A percentile compares a stretch with the other conserved stretches of the same genome.
These are phyloP conservation scores for Pseudophaeomoniella oleicola DNA, from an alignment of 2,329 filamentous ascomycete species.

Conservation along the genomic window DNA sequence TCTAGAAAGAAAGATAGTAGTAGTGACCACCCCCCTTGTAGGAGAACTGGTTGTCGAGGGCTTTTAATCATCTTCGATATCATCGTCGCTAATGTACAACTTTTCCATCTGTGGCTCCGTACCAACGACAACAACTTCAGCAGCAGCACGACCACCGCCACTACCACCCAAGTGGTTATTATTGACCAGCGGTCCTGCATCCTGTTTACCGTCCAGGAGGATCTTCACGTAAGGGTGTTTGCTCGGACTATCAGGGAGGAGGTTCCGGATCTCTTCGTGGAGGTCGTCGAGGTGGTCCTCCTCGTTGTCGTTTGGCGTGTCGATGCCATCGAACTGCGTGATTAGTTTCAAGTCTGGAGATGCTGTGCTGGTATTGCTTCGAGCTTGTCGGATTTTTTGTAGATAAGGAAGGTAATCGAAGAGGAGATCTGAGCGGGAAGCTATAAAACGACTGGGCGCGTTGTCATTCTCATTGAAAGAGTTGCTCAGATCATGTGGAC, in stretches of 20 bases:
- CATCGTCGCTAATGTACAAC: slow-evolving; percentile 64
- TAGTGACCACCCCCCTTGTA: too few relatives aligned
- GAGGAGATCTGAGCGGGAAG: slow-evolving; percentile 29
- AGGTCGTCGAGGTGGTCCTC: slow-evolving; percentile 20
- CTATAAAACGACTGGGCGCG: slow-evolving; percentile 3
- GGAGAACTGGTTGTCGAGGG: too few relatives aligned
- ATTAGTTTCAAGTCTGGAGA: slow-evolving; percentile 17
- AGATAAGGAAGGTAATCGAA: slow-evolving; percentile 80
- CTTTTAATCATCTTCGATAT: slow-evolving; percentile 32
- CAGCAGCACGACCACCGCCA: slow-evolving; percentile 1
- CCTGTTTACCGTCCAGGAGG: slow-evolving; percentile 1
- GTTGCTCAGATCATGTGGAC: slow-evolving; percentile 8
- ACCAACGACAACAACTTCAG: too few relatives aligned
- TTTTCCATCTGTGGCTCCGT: too few relatives aligned
- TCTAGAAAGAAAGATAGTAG: too few relatives aligned
- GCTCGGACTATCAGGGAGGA: too few relatives aligned
- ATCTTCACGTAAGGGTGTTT: slow-evolving; percentile 1
- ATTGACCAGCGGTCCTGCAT: neutral
- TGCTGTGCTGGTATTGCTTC: slow-evolving; percentile 7
- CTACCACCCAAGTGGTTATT: slow-evolving; percentile 2
- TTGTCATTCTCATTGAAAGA: slow-evolving; percentile 1
- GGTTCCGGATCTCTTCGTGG: slow-evolving; percentile 17
- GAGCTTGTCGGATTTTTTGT: slow-evolving; percentile 38
- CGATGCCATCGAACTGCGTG: slow-evolving; percentile 44
- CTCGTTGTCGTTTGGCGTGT: slow-evolving; percentile 48